Evolutionary conservation across 2,329 filamentous ascomycete species (phyloP).

Genomic region (Stachybotrys chartarum): DNA sequence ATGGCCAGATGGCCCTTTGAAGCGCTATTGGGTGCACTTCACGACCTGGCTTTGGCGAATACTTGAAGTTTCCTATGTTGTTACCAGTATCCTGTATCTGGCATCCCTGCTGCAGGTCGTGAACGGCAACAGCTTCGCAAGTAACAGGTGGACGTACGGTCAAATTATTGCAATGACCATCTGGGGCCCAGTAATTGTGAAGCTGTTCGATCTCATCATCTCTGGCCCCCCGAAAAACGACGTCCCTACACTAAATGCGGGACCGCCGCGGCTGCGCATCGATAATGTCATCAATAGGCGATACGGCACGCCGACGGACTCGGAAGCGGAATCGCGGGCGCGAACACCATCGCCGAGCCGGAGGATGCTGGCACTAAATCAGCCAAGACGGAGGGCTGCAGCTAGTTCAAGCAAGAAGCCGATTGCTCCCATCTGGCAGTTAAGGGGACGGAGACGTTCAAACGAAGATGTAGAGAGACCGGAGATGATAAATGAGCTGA

Average conservation of each 20-base stretch:
- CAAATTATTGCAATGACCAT: constrained; percentile 32
- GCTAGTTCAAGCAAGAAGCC: background rate
- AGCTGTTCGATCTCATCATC: constrained; percentile 28
- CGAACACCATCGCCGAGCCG: constrained; percentile 3
- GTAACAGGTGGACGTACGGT: constrained; percentile 27
- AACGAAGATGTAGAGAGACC: background rate
- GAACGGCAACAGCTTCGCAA: constrained; percentile 25
- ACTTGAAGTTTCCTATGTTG: constrained; percentile 26
- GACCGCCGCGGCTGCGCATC: constrained; percentile 28
- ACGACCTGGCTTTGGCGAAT: constrained; percentile 26
- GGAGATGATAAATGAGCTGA: background rate
- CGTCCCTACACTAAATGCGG: constrained; percentile 22
- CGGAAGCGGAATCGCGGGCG: background rate
- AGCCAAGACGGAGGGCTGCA: background rate
- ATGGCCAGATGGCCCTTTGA: constrained; percentile 20
- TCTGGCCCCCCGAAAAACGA: constrained; percentile 31
- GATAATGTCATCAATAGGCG: constrained; percentile 30
- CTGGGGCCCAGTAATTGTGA: constrained; percentile 32
- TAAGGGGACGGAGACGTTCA: background rate
- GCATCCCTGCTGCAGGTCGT: constrained; percentile 28
- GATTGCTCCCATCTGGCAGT: background rate
- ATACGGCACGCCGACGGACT: constrained; percentile 8
- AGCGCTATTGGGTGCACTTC: constrained; percentile 17
- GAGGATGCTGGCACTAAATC: constrained; percentile 2
- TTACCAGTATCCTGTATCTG: constrained; percentile 31